These are phyloP conservation scores for Rhodotorula babjevae DNA, from an alignment of 768 basidiomycete genomes.

Conservation along the genomic window DNA sequence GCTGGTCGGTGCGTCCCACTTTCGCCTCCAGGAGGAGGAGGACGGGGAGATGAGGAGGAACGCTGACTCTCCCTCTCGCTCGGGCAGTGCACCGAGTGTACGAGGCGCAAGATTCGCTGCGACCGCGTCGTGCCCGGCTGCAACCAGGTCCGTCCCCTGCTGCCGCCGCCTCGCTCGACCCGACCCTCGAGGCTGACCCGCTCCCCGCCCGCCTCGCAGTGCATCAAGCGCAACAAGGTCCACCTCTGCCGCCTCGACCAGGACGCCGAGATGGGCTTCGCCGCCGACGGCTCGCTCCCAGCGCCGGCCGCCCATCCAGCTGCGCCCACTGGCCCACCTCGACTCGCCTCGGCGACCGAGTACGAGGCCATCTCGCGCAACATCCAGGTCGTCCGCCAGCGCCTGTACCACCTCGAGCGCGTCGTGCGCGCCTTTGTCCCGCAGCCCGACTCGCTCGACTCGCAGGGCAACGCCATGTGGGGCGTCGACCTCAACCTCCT, in stretches of 20 bases:
- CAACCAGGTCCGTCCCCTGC: slow-evolving; percentile 1
- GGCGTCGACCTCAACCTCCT: slow-evolving; percentile 16
- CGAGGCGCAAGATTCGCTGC: slow-evolving; percentile 33
- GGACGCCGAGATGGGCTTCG: slow-evolving; percentile 15
- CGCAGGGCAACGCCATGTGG: slow-evolving; percentile 9
- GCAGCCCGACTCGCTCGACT: slow-evolving; percentile 8
- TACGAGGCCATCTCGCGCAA: slow-evolving; percentile 26
- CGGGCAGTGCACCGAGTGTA: slow-evolving; percentile 27
- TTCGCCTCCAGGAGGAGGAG: neutral
- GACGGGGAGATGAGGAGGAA: neutral
- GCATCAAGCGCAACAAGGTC: slow-evolving; percentile 29
- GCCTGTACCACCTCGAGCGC: slow-evolving; percentile 28
- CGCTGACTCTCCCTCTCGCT: neutral
- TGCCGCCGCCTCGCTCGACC: neutral
- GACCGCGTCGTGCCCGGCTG: slow-evolving; percentile 32
- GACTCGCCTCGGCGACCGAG: slow-evolving; percentile 18
- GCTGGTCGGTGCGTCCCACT: slow-evolving; percentile 16
- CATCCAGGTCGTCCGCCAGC: slow-evolving; percentile 23
- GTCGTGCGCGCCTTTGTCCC: slow-evolving; percentile 20
- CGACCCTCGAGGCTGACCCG: too few relatives aligned
- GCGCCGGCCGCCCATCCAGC: neutral
- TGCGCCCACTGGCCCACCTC: neutral
- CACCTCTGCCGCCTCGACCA: slow-evolving; percentile 26
- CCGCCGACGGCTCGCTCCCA: neutral
- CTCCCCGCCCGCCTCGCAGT: neutral